These are phyloP conservation scores for Quercus alba DNA, from an alignment of 306 rosid genomes.

Conservation along the genomic window DNA sequence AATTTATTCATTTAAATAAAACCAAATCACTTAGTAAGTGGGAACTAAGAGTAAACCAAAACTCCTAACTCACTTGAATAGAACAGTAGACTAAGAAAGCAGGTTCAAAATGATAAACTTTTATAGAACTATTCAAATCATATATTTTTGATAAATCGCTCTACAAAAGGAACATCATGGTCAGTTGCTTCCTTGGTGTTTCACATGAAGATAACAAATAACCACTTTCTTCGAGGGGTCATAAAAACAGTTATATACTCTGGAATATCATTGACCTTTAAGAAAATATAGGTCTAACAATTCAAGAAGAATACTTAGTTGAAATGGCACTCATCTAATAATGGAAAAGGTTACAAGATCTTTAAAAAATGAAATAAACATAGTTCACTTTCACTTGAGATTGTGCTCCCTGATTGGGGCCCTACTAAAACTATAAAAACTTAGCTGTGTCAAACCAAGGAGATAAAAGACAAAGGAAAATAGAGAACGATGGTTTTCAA, in stretches of 20 bases:
- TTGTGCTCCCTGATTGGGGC: not conserved
- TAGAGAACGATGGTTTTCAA: not conserved
- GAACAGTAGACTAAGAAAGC: not conserved
- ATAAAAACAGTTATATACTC: not conserved
- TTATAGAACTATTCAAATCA: not conserved
- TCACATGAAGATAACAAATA: not conserved
- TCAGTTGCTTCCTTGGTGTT: not conserved
- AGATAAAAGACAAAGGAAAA: not conserved
- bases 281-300: not conserved
- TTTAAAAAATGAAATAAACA: not conserved
- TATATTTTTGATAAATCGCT: not conserved
- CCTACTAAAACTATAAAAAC: not conserved
- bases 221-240: not conserved
- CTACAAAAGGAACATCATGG: not conserved
- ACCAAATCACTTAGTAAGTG: not conserved
- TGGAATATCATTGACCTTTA: not conserved
- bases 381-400: not conserved
- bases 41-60: not conserved
- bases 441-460: not conserved
- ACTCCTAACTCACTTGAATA: not conserved
- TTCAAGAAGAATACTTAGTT: not conserved
- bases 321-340: not conserved
- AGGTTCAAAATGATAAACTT: not conserved
- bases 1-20: not conserved
- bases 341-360: not conserved